Percentiles rank a stretch among this genome's conserved stretches.
These are phyloP conservation scores for Copromyces sp. DNA, from an alignment of 495 filamentous ascomycete genomes.

Conservation along the genomic window DNA sequence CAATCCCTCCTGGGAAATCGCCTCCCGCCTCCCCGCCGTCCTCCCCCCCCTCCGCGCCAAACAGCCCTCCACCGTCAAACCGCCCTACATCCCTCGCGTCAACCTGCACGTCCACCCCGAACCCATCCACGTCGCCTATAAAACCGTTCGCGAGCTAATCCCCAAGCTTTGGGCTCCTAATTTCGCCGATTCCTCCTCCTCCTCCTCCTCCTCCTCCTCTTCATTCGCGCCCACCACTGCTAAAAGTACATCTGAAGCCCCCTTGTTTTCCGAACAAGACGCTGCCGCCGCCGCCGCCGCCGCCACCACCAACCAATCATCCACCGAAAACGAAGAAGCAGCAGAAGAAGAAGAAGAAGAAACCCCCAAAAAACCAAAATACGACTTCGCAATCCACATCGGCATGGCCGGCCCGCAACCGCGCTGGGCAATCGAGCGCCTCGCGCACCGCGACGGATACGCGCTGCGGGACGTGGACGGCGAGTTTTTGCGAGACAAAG, in stretches of 20 bases:
- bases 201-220: neutral
- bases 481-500: slow-evolving; percentile 41
- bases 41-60: slow-evolving; percentile 39
- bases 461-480: slow-evolving; percentile 57
- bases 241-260: neutral
- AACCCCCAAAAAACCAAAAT: slow-evolving; percentile 16
- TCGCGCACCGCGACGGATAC: slow-evolving; percentile 70
- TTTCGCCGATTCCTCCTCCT: neutral
- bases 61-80: slow-evolving; percentile 8
- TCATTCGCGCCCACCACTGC: neutral
- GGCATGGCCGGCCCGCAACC: slow-evolving; percentile 65
- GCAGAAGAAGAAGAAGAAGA: slow-evolving; percentile 13
- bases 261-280: slow-evolving; percentile 8
- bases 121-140: slow-evolving; percentile 61
- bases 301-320: too few species aligned
- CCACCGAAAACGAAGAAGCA: neutral
- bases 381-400: slow-evolving; percentile 65
- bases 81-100: slow-evolving; percentile 38
- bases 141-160: slow-evolving; percentile 48
- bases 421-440: slow-evolving; percentile 60
- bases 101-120: slow-evolving; percentile 55
- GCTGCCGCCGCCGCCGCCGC: neutral
- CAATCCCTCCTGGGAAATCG: slow-evolving; percentile 67
- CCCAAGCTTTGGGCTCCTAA: slow-evolving; percentile 43
- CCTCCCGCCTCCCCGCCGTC: slow-evolving; percentile 37